Evolutionary conservation across 345 rosid species (phyloP).

Genomic region (Balakata baccata): DNA sequence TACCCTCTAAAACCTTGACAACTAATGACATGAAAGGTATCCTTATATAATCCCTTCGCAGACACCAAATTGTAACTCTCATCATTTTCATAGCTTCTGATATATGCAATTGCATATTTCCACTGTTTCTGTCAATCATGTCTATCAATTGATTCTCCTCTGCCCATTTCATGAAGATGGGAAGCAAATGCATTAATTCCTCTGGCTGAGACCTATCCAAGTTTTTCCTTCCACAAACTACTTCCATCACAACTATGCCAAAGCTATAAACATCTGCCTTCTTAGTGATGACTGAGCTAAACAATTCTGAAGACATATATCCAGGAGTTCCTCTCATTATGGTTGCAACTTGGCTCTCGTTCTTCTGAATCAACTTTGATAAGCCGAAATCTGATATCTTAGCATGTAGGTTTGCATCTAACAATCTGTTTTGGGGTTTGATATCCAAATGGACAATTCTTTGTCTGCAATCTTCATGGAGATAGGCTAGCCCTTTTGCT

Average conservation of each 20-base stretch:
- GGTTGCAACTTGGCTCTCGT: constrained; percentile 15
- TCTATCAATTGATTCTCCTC: constrained; percentile 48
- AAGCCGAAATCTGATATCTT: constrained; percentile 28
- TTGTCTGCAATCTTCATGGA: constrained; percentile 24
- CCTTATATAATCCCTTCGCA: constrained; percentile 59
- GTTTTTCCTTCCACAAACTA: constrained; percentile 61
- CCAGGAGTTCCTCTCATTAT: constrained; percentile 30
- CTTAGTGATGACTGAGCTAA: constrained; percentile 38
- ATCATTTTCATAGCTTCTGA: constrained; percentile 63
- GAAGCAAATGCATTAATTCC: constrained; percentile 44
- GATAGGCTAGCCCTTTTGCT: constrained; percentile 22
- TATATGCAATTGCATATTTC: constrained; percentile 44
- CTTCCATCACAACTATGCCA: constrained; percentile 69
- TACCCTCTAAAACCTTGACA: constrained; percentile 68
- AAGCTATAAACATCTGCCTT: constrained; percentile 74
- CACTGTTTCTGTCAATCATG: constrained; percentile 45
- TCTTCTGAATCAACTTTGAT: constrained; percentile 4
- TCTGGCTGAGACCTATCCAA: constrained; percentile 58
- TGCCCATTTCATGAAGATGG: constrained; percentile 54
- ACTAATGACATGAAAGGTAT: constrained; percentile 73
- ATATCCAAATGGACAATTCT: constrained; percentile 23
- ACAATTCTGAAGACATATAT: constrained; percentile 19
- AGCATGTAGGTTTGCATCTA: constrained; percentile 15
- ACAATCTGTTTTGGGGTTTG: background rate
- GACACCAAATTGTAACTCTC: constrained; percentile 58